Conservation (phyloP, 108 stramenopile genomes). For the Nannochloropsis salina region DNA sequence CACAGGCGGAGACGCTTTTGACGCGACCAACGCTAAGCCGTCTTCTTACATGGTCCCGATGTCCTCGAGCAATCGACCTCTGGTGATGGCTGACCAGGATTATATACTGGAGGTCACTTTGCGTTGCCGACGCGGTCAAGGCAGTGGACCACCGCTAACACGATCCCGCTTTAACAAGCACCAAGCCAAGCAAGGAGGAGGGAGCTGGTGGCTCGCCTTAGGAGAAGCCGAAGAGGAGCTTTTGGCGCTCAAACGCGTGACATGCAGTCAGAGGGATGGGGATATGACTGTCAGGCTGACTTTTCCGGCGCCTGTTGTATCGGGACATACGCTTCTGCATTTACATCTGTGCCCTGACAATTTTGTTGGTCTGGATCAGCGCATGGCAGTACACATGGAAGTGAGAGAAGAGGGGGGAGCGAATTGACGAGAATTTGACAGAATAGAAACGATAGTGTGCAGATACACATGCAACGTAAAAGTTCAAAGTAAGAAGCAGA, state of each 20-base stretch:
- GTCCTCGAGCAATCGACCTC: neutral
- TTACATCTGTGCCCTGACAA: neutral
- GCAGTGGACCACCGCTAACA: constrained; percentile 19
- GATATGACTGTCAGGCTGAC: neutral
- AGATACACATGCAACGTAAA: too few species aligned
- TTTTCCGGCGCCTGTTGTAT: neutral
- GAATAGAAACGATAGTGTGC: too few species aligned
- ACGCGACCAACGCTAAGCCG: neutral
- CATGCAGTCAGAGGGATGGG: neutral
- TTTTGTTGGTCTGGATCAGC: neutral
- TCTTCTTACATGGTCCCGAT: neutral
- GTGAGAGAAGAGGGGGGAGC: neutral
- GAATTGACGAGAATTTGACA: neutral
- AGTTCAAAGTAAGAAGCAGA: too few species aligned
- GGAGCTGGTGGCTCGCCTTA: constrained; percentile 48
- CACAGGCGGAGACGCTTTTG: neutral
- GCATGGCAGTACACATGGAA: neutral
- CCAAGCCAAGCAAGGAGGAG: constrained; percentile 33
- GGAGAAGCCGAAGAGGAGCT: constrained; percentile 46
- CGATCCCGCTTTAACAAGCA: constrained; percentile 21
- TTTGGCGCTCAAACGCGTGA: constrained; percentile 45
- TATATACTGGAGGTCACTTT: constrained; percentile 19
- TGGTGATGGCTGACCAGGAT: constrained; percentile 21
- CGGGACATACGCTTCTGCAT: neutral
- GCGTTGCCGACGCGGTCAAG: neutral